Evolutionary conservation across 306 rosid genomes (phyloP).

Genomic region (Bauhinia variegata): DNA sequence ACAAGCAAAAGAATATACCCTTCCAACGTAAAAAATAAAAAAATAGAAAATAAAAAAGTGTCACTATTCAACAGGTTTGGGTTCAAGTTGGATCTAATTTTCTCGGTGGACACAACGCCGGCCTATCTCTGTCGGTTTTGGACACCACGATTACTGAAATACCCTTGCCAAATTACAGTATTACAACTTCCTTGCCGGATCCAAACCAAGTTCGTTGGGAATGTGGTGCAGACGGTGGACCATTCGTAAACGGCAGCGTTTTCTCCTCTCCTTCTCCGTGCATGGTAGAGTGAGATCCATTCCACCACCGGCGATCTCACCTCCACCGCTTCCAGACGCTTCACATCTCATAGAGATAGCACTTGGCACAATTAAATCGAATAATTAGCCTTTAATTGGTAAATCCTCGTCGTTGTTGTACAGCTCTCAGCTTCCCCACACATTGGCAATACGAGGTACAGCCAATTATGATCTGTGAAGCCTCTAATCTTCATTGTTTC

Average conservation of each 20-base stretch:
- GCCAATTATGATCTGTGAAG: constrained; percentile 18
- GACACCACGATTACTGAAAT: constrained; percentile 32
- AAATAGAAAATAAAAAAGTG: no score
- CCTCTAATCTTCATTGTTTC: constrained; percentile 4
- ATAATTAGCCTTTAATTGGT: background rate
- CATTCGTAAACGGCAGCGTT: constrained; percentile 47
- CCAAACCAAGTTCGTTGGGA: constrained; percentile 15
- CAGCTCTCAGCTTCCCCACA: constrained; percentile 10
- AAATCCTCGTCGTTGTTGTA: constrained; percentile 19
- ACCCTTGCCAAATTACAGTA: constrained; percentile 19
- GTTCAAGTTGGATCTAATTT: no score
- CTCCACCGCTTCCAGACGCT: constrained; percentile 28
- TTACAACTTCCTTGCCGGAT: constrained; percentile 27
- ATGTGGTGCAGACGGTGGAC: constrained; percentile 3
- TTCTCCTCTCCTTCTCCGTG: constrained; percentile 24
- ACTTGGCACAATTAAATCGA: constrained; percentile 27
- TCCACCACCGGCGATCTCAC: constrained; percentile 52
- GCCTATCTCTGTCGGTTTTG: no score
- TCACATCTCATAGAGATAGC: background rate
- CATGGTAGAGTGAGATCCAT: constrained; percentile 46
- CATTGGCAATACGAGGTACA: constrained; percentile 29
- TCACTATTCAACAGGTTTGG: no score
- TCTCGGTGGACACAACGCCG: no score
- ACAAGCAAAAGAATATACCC: no score
- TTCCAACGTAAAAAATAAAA: no score